A percentile compares a stretch with the other conserved stretches of the same genome.
These are phyloP conservation scores for Pythium dissotocum DNA, from an alignment of 352 stramenopile genomes.

Conservation along the genomic window DNA sequence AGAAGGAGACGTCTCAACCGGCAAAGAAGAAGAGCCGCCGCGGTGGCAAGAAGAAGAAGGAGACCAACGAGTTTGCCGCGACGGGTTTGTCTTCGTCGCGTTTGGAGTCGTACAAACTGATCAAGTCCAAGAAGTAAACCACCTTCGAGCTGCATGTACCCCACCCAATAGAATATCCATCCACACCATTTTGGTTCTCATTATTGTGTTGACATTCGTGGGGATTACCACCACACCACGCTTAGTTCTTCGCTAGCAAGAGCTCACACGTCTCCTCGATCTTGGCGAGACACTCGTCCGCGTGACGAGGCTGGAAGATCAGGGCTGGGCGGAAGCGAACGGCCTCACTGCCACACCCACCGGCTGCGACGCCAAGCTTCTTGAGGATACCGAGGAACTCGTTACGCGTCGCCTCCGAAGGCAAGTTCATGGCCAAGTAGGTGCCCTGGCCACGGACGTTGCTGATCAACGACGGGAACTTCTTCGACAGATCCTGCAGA, in stretches of 20 bases:
- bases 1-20: background rate
- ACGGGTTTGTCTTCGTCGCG: slow-evolving; percentile 73
- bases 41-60: slow-evolving; percentile 62
- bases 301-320: slow-evolving; percentile 78
- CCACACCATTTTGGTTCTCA: background rate
- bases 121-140: slow-evolving; percentile 67
- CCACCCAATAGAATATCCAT: background rate
- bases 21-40: slow-evolving; percentile 57
- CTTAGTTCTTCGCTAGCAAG: slow-evolving; percentile 17
- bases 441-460: slow-evolving; percentile 81
- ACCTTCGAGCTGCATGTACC: background rate
- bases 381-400: slow-evolving; percentile 64
- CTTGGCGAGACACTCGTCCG: slow-evolving; percentile 71
- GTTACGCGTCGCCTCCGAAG: slow-evolving; percentile 61
- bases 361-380: slow-evolving; percentile 54
- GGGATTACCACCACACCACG: background rate
- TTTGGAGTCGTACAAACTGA: slow-evolving; percentile 81
- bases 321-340: slow-evolving; percentile 78
- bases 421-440: slow-evolving; percentile 80
- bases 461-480: slow-evolving; percentile 61
- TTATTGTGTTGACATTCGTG: background rate
- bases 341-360: slow-evolving; percentile 66
- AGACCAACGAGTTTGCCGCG: slow-evolving; percentile 39
- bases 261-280: slow-evolving; percentile 57
- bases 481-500: slow-evolving; percentile 40